Percentiles rank a stretch among this genome's conserved stretches.
Conservation (phyloP, 2,329 filamentous ascomycete species). For the Alternaria conjuncta region DNA sequence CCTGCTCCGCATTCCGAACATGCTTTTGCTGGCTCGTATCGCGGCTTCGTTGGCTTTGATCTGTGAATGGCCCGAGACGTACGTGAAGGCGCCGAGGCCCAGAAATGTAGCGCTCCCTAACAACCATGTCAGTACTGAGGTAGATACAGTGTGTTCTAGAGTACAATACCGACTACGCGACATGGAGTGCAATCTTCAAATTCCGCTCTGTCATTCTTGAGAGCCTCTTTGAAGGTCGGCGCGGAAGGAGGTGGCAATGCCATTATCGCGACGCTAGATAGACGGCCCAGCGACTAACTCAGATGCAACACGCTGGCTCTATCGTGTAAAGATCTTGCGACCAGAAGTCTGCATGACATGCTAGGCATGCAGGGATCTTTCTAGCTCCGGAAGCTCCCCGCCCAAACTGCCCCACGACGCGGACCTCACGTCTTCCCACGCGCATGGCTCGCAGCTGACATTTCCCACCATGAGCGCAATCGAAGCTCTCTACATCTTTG, state of each 20-base stretch:
- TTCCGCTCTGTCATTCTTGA: conserved; percentile 41
- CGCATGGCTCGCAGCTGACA: conserved; percentile 26
- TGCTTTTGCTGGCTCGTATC: conserved; percentile 50
- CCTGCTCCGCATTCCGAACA: conserved; percentile 51
- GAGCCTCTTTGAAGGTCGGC: conserved; percentile 38
- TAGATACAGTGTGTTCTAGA: background rate
- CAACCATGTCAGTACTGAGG: background rate
- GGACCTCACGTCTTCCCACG: conserved; percentile 14
- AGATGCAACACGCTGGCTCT: background rate
- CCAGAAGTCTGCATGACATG: conserved; percentile 2
- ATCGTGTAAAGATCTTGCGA: background rate
- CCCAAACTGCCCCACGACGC: conserved; percentile 29
- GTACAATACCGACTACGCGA: conserved; percentile 67
- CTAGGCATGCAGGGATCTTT: conserved; percentile 5
- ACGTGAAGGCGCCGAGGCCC: conserved; percentile 56
- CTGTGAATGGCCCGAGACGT: conserved; percentile 54
- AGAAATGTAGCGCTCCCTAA: conserved; percentile 54
- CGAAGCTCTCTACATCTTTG: conserved; percentile 95
- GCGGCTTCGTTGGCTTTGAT: conserved; percentile 49
- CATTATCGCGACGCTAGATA: conserved; percentile 12
- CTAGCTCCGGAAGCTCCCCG: conserved; percentile 21
- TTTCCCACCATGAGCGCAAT: conserved; percentile 67
- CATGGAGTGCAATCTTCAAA: conserved; percentile 73
- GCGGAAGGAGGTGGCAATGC: conserved; percentile 15
- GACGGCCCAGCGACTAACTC: background rate